phyloP scores from a whole-genome alignment of 352 stramenopile species.

The Saprolegnia diclina region DNA sequence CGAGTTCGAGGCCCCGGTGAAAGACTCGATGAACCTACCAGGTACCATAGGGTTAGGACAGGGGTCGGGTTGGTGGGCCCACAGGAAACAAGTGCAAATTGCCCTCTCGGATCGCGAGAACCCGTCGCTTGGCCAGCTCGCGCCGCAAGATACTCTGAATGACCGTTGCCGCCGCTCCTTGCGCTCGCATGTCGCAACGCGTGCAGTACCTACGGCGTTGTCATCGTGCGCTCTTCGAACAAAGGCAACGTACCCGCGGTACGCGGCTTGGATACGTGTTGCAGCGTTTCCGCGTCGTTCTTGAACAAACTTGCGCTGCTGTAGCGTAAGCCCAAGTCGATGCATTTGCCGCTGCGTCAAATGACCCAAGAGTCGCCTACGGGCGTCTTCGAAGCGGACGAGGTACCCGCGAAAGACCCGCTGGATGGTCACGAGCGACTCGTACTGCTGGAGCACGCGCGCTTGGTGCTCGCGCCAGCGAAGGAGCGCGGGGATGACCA shows the following conservation, averaged over 20 bases:
- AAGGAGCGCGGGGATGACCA: conserved; percentile 1
- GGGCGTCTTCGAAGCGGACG: conserved; percentile 1
- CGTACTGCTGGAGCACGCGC: conserved; percentile 1
- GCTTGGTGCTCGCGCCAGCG: conserved; percentile 5
- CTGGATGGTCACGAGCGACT: conserved; percentile 21
- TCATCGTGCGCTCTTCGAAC: background rate
- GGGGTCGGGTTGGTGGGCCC: background rate
- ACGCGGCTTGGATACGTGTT: conserved; percentile 7
- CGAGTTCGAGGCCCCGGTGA: conserved; percentile 8
- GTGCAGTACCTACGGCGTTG: background rate
- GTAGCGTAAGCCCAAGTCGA: background rate
- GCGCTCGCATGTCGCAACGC: background rate
- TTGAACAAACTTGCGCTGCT: conserved; percentile 1
- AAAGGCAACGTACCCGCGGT: background rate
- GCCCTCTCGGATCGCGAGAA: conserved; percentile 9
- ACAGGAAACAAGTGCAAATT: conserved; percentile 11
- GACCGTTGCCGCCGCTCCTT: background rate
- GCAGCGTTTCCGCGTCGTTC: background rate
- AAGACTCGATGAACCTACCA: conserved; percentile 2
- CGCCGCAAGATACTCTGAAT: conserved; percentile 17
- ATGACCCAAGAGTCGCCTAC: background rate
- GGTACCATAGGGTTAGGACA: too few relatives aligned
- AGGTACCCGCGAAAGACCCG: conserved; percentile 15
- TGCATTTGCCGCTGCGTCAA: conserved; percentile 7
- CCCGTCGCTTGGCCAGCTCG: conserved; percentile 10